These are phyloP conservation scores for Suhomyces pyralidae DNA, from an alignment of 805 yeast genomes.

Conservation along the genomic window DNA sequence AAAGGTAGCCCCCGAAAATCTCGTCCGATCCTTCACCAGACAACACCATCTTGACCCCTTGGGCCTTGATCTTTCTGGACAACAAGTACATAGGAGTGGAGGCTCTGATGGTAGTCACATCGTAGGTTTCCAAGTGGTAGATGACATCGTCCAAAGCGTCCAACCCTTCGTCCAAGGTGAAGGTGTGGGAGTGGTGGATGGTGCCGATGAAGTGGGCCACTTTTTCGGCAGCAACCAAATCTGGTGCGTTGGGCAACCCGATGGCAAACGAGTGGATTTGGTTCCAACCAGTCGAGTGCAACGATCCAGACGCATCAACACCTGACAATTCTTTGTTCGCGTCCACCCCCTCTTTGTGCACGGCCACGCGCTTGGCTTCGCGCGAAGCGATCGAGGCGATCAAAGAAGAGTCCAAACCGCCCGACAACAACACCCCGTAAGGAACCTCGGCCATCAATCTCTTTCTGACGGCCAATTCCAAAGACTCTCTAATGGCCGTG, in stretches of 20 bases:
- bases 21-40: conserved; percentile 99
- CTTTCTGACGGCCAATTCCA: conserved; percentile 96
- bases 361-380: conserved; percentile 80
- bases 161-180: conserved; percentile 94
- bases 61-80: conserved; percentile 96
- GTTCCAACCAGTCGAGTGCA: conserved; percentile 74
- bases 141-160: conserved; percentile 95
- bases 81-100: conserved; percentile 98
- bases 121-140: conserved; percentile 93
- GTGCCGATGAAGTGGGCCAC: conserved; percentile 97
- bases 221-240: conserved; percentile 90
- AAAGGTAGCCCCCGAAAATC: conserved; percentile 96
- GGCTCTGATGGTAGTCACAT: conserved; percentile 98
- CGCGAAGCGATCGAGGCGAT: conserved; percentile 97
- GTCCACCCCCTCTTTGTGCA: conserved; percentile 48
- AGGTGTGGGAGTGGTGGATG: conserved; percentile 95
- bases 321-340: conserved; percentile 80
- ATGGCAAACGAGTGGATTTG: conserved; percentile 93
- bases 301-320: conserved; percentile 83
- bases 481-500: conserved; percentile 65
- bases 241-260: conserved; percentile 98
- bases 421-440: conserved; percentile 94
- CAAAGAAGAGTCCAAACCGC: conserved; percentile 95
- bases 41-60: conserved; percentile 98
- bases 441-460: conserved; percentile 99